Evolutionary conservation across 805 yeast genomes (phyloP), one percentile per base, ranked within the genome.

Genomic region (Wickerhamiella vanderwaltii): DNA sequence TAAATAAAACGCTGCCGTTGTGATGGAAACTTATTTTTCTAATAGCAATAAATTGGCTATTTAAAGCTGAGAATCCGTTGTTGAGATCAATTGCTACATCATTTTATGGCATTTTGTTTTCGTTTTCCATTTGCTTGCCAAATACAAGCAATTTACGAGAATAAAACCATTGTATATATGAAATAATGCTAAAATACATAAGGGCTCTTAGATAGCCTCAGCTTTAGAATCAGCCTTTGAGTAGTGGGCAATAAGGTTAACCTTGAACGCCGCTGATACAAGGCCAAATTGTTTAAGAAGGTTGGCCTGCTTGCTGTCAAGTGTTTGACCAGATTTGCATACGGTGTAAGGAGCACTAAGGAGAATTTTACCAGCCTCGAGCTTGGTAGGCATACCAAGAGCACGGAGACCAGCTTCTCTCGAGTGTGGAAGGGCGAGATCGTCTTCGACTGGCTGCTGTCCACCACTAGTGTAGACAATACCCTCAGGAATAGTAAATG

Each of bases 381-480:
- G 81, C 57, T 76, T 79, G 4, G 97, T 87, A 52, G 98, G 97
- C 52, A 91, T 74, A 58, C 88, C 87, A 51, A 77, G 77, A 58
- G 81, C 81, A 69, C 98, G 80, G 56, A 91, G 63, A 30, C 94
- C 84, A 55, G 86, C 84, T 63, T 91, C 98, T 65, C 93, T 71
- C 5, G 97, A 85, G 60, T 91, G 98, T 9, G 93, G 79, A 82
- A 91, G 78, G 52, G 96, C 95, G 16, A 91, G 86, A 61, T 91
- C 99, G 50, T 91, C 97, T 57, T 86, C 96, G 18, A 60, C 64
- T 23, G 95, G 71, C 39, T 87, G 66, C 63, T 84, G 93, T 17
- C 98, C 98, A 54, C 95, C 99, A 59, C 95, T 79, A 16, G 97
- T 83, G 61, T 85, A 87, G 6, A 91, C 79, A 41, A 85, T 71